Base-by-base conservation (phyloP, 1,139 yeast genomes). In the Torulaspora globosa region DNA sequence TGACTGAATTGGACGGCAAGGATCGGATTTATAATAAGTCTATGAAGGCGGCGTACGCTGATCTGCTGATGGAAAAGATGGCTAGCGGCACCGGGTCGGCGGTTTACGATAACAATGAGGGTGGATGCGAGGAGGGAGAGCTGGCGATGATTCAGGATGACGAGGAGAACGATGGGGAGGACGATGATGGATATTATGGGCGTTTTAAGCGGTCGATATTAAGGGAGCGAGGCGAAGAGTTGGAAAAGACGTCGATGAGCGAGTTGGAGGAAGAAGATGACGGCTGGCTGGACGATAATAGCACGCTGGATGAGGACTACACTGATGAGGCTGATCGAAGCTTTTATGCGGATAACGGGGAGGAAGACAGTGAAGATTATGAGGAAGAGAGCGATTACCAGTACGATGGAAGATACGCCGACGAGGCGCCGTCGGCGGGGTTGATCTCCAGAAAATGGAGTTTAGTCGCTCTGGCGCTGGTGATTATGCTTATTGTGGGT, bases 291-390 rank as follows among this genome's bases (percentile, higher is more conserved):
- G 51, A 48, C 28, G 51, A 48, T 19, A 45, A 45, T 33, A 48
- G 49, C 24, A 48, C 51, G 16, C 28, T 48, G 29, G 51, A 48
- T 29, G 42, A 46, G 14, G 48, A 48, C 8, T 45, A 44, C 12
- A 46, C 47, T 2, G 49, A 49, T 27, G 52, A 46, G 15, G 56
- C 55, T 9, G 53, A 54, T 36, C 44, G 47, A 32, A 50, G 53
- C 31, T 46, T 54, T 31, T 45, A 50, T 8, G 52, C 42, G 16
- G 46, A 43, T 15, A 32, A 43, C 19, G 28, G 39, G n/a, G 50
- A 39, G 21, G 43, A 21, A 21, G 23, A 21, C 31, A 3, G 47
- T 27, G 39, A 29, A 12, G 35, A 10, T 5, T 8, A 11, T 5
- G 44, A 43, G 12, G 46, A 16, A 9, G 23, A 36, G 18, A n/a